Evolutionary conservation across 805 yeast genomes (phyloP).

Genomic region (Crinitomyces ghanaensis): DNA sequence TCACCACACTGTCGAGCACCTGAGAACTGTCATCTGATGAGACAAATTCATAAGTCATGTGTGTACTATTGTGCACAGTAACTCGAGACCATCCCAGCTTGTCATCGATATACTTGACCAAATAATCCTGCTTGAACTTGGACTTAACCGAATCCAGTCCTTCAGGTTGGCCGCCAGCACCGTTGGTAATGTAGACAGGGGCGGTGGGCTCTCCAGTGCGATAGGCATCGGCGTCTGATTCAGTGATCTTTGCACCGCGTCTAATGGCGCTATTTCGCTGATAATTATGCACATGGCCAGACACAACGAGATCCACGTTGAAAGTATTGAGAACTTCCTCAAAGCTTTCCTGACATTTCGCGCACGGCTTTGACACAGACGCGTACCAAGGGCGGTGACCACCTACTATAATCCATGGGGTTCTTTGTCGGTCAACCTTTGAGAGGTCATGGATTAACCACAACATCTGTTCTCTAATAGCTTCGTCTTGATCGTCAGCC

Average conservation of each 20-base stretch:
- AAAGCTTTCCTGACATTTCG: constrained; percentile 17
- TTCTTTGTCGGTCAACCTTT: constrained; percentile 19
- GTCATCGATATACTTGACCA: constrained; percentile 6
- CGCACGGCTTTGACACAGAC: constrained; percentile 14
- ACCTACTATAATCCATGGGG: constrained; percentile 21
- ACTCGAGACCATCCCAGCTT: constrained; percentile 22
- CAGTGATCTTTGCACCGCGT: constrained; percentile 15
- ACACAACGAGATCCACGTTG: constrained; percentile 18
- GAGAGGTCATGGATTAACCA: constrained; percentile 23
- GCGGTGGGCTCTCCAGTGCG: constrained; percentile 22
- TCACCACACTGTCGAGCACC: no score
- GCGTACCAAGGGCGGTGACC: constrained; percentile 27
- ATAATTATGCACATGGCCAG: constrained; percentile 21
- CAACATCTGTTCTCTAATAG: constrained; percentile 17
- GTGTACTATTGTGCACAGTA: constrained; percentile 24
- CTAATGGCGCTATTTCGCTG: constrained; percentile 17
- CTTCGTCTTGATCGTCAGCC: constrained; percentile 16
- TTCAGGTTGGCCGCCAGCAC: constrained; percentile 24
- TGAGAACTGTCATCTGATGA: constrained; percentile 19
- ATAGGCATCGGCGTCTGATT: constrained; percentile 24
- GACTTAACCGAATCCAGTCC: constrained; percentile 16
- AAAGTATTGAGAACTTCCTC: constrained; percentile 15
- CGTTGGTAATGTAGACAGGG: constrained; percentile 24
- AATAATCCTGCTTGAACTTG: constrained; percentile 6
- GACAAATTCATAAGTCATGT: constrained; percentile 23